phyloP scores from a whole-genome alignment of 2,329 filamentous ascomycete genomes.

The Aspergillus chevalieri region DNA sequence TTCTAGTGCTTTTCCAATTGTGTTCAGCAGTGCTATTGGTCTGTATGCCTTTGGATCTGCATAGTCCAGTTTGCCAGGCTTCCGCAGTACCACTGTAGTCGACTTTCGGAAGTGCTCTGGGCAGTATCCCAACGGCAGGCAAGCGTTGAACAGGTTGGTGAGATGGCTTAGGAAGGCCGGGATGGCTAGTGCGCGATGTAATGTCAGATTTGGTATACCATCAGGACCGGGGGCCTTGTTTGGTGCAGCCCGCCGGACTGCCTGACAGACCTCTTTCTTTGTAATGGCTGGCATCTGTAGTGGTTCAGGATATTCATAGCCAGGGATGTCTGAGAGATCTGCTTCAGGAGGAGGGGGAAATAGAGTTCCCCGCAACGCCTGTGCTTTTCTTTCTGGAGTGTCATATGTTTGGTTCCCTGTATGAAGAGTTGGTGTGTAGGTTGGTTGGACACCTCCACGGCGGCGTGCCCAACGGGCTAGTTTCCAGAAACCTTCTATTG shows the following conservation, averaged over 20 bases:
- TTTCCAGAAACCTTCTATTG: not conserved
- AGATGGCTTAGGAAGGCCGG: not conserved
- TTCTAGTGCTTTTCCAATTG: conserved; percentile 9
- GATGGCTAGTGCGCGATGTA: not conserved
- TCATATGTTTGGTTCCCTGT: not conserved
- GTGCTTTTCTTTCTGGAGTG: not conserved
- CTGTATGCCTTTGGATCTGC: conserved; percentile 8
- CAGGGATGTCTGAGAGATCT: not conserved
- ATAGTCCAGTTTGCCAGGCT: conserved; percentile 5
- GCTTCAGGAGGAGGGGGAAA: not conserved
- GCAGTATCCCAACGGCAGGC: conserved; percentile 1
- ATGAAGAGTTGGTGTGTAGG: not conserved
- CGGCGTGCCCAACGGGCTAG: not conserved
- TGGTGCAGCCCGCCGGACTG: not conserved
- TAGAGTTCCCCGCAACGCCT: not conserved
- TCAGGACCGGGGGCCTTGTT: not conserved
- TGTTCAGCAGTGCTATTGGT: conserved; percentile 10
- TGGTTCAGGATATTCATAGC: not conserved
- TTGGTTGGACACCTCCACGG: not conserved
- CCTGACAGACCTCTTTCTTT: not conserved
- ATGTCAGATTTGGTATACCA: not conserved
- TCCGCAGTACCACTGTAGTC: conserved; percentile 3
- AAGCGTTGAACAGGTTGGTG: conserved; percentile 1
- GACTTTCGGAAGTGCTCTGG: conserved; percentile 5
- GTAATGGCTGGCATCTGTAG: not conserved